Evolutionary conservation across 306 rosid genomes (phyloP).

Genomic region (cucumber (Cucumis sativus)): Cucumber_9930_V3 NC_026655.2:6931501-6932000

Average conservation of each 20-base stretch:
- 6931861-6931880: constrained; percentile 23
- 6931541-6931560: neutral
- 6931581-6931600: constrained; percentile 12
- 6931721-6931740: constrained; percentile 10
- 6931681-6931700: constrained; percentile 29
- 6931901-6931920: neutral
- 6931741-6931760: constrained; percentile 24
- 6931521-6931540: constrained; percentile 13
- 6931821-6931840: constrained; percentile 31
- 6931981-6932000: neutral
- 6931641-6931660: neutral
- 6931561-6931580: neutral
- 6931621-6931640: neutral
- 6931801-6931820: constrained; percentile 35
- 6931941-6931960: neutral
- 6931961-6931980: neutral
- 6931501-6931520: constrained; percentile 23
- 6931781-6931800: constrained; percentile 38
- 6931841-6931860: constrained; percentile 20
- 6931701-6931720: constrained; percentile 20
- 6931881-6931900: constrained; percentile 2
- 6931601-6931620: neutral
- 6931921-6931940: neutral
- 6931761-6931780: constrained; percentile 40
- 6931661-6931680: constrained; percentile 18